Evolutionary conservation across 2,329 filamentous ascomycete species (phyloP).

Genomic region (Fusarium zealandicum): DNA sequence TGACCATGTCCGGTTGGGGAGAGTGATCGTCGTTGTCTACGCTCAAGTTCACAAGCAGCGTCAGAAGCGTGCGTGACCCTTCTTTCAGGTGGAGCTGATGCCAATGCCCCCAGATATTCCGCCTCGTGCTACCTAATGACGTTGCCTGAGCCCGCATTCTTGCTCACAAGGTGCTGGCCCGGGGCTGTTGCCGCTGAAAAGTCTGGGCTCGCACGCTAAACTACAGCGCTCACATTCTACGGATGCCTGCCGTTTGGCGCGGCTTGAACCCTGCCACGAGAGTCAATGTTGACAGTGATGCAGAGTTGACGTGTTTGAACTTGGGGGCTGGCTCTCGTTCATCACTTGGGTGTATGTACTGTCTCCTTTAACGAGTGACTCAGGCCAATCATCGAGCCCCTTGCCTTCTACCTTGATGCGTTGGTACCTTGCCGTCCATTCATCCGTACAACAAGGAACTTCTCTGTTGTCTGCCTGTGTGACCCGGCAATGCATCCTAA

Average conservation of each 20-base stretch:
- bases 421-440: constrained; percentile 1
- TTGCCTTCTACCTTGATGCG: not conserved
- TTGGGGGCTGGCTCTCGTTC: too few relatives aligned
- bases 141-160: too few relatives aligned
- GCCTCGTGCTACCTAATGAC: constrained; percentile 19
- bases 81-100: constrained; percentile 13
- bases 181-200: constrained; percentile 20
- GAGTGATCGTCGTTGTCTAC: not conserved
- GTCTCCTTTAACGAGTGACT: not conserved
- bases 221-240: constrained; percentile 29
- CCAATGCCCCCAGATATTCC: constrained; percentile 18
- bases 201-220: constrained; percentile 12
- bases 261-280: constrained; percentile 4
- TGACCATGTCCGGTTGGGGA: not conserved
- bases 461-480: constrained; percentile 18
- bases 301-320: too few relatives aligned
- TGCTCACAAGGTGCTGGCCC: constrained; percentile 17
- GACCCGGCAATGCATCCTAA: constrained; percentile 33
- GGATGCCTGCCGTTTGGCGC: constrained; percentile 25
- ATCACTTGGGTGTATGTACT: not conserved
- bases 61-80: not conserved
- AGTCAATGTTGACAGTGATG: not conserved
- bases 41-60: too few relatives aligned
- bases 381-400: not conserved
- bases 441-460: not conserved